phyloP scores from a whole-genome alignment of 2,329 filamentous ascomycete genomes.

The Ophiostoma sp. region DNA sequence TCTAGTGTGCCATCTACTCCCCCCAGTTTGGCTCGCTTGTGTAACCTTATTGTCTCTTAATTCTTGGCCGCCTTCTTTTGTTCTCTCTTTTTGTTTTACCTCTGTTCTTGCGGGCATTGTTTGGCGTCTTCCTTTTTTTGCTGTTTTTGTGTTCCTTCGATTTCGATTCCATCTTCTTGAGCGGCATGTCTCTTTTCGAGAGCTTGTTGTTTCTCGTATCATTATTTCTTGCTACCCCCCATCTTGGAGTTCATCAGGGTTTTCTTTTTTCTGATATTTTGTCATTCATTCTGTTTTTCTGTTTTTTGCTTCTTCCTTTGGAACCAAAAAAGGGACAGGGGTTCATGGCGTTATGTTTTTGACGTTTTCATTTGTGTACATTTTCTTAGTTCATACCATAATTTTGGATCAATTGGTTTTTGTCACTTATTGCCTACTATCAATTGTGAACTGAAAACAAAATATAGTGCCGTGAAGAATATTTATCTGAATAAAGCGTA shows the following conservation, averaged over 20 bases:
- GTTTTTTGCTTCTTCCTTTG: conserved; percentile 2
- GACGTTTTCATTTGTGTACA: background rate
- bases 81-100: background rate
- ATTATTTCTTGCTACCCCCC: conserved; percentile 9
- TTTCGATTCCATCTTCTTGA: conserved; percentile 10
- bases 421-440: background rate
- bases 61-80: background rate
- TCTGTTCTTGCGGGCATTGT: conserved; percentile 10
- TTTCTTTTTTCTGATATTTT: background rate
- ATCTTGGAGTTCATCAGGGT: conserved; percentile 16
- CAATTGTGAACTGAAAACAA: background rate
- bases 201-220: conserved; percentile 6
- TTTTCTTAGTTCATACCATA: conserved; percentile 13
- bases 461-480: background rate
- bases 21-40: background rate
- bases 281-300: background rate
- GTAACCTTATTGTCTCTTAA: conserved; percentile 2
- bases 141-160: background rate
- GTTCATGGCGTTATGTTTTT: conserved; percentile 9
- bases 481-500: no score
- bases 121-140: background rate
- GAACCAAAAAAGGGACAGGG: conserved; percentile 18
- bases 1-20: background rate
- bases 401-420: conserved; percentile 5
- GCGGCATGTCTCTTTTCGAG: conserved; percentile 1